Evolutionary conservation across 2,329 filamentous ascomycete species (phyloP), one percentile per base, ranked within the genome.

Genomic region (Knufia petricola): DNA sequence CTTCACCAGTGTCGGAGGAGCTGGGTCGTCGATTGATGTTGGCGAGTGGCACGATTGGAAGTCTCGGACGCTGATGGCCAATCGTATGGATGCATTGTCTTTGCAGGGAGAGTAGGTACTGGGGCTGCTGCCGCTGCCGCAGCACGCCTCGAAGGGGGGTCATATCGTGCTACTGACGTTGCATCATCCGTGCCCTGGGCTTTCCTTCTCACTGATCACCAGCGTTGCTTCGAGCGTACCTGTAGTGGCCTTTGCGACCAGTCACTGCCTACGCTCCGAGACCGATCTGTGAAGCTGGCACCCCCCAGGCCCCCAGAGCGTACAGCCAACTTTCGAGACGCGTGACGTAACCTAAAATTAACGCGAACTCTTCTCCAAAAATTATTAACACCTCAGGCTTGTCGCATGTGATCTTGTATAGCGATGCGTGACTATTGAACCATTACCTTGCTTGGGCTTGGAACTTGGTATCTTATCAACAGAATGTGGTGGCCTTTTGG

Each of bases 1-100:
- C 56, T 21, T 63, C 60, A 1, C 53, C 54, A 12, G 57, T 54
- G 20, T 40, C 50, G 17, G 41, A 44, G 3, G 26, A 32, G 26
- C 17, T 44, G 9, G 15, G 24, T 3, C 36, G 50, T 21, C 59
- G 46, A 24, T 46, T 50, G 17, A 46, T 44, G n/a, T 31, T 7
- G 8, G 51, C 30, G n/a, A 46, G 12, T 9, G 24, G 6, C n/a
- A 34, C 10, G 8, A 17, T 19, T 6, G 41, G 31, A 17, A 36
- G 40, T 31, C 50, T 46, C 41, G 54, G 55, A 21, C 50, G 52
- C 28, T 48, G 42, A 10, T 38, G 38, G 41, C 46, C 48, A 10
- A 21, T 43, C 9, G 44, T 54, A 41, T 55, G 57, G 38, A 53
- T 49, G 31, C 45, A 46, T 34, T 53, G 51, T 45, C 19, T 19